Conservation (phyloP, 441 rosid genomes). For the Manihot esculenta region DNA sequence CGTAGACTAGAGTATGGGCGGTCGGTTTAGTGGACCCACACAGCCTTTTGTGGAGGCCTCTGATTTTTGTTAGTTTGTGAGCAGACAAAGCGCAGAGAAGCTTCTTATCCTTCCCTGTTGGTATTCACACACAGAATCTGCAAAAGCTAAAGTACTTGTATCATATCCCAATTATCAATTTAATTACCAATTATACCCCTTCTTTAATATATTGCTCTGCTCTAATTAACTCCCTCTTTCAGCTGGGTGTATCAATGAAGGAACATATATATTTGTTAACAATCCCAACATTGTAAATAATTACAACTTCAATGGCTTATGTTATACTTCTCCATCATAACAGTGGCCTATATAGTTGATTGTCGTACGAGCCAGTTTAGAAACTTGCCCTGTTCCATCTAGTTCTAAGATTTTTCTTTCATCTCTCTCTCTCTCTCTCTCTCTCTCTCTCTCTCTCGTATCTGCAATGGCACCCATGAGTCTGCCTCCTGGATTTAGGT, state of each 20-base stretch:
- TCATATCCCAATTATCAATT: neutral
- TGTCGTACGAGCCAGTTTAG: constrained; percentile 28
- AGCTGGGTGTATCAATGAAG: neutral
- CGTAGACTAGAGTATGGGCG: constrained; percentile 30
- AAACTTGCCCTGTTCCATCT: constrained; percentile 8
- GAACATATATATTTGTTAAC: neutral
- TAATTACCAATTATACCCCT: constrained; percentile 14
- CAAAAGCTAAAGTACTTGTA: constrained; percentile 30
- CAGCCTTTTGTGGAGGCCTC: constrained; percentile 30
- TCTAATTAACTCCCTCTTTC: neutral
- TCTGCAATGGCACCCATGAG: constrained; percentile 52
- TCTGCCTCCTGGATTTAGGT: constrained; percentile 80
- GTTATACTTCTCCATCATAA: constrained; percentile 11
- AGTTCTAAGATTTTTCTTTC: neutral
- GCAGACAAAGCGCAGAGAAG: constrained; percentile 62
- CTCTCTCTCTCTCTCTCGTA: constrained; percentile 4
- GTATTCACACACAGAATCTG: constrained; percentile 47
- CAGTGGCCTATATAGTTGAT: constrained; percentile 42
- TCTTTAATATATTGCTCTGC: neutral
- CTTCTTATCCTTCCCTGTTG: constrained; percentile 39
- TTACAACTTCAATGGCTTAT: no score
- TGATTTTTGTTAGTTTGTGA: constrained; percentile 44
- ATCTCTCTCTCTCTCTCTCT: constrained; percentile 20
- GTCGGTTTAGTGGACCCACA: constrained; percentile 36
- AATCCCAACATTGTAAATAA: constrained; percentile 32